Conservation (phyloP, 768 basidiomycete species). For the Austroboletus festivus region DNA sequence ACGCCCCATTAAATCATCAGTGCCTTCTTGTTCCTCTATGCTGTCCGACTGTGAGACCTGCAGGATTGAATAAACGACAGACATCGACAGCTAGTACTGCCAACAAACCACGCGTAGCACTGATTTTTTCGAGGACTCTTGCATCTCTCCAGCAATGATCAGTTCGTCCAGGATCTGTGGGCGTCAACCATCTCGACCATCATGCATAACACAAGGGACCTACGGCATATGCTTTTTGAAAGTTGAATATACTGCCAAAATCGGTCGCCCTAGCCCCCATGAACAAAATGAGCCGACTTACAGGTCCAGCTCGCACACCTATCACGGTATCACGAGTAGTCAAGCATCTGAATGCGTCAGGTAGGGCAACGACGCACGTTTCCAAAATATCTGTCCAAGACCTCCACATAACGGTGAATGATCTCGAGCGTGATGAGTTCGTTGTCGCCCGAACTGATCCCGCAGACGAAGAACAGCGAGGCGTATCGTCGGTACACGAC, state of each 20-base stretch:
- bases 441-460: slow-evolving; percentile 81
- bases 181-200: slow-evolving; percentile 3
- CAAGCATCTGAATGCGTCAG: background rate
- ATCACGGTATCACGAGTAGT: background rate
- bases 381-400: slow-evolving; percentile 63
- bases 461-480: slow-evolving; percentile 91
- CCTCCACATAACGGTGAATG: slow-evolving; percentile 91
- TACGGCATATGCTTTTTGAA: slow-evolving; percentile 92
- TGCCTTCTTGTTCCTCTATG: slow-evolving; percentile 82
- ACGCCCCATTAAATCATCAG: slow-evolving; percentile 77
- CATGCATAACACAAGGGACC: slow-evolving; percentile 8
- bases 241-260: slow-evolving; percentile 86
- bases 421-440: slow-evolving; percentile 90
- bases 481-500: slow-evolving; percentile 95
- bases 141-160: slow-evolving; percentile 89
- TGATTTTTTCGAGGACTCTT: slow-evolving; percentile 82
- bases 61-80: background rate
- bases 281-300: slow-evolving; percentile 34
- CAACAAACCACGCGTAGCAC: slow-evolving; percentile 55
- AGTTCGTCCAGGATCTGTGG: slow-evolving; percentile 84
- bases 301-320: slow-evolving; percentile 94
- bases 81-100: slow-evolving; percentile 7
- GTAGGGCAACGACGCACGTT: slow-evolving; percentile 31
- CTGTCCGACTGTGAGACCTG: slow-evolving; percentile 85
- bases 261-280: background rate